A percentile compares a stretch with the other conserved stretches of the same genome.
Conservation (phyloP, 2,329 filamentous ascomycete species). For the Aspergillus floridensis region DNA sequence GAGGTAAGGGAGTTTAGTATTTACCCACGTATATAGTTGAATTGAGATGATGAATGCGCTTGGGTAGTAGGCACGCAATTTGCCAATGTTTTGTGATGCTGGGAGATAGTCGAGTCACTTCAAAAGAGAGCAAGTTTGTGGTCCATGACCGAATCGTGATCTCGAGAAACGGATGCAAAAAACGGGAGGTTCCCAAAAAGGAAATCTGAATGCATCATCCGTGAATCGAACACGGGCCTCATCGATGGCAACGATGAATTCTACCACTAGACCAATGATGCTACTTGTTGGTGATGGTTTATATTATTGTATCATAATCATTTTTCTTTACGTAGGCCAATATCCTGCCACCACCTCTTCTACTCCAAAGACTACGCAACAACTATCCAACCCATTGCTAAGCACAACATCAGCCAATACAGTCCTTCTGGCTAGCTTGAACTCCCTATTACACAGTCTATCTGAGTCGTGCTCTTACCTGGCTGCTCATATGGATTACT, state of each 20-base stretch:
- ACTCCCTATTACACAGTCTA: no score
- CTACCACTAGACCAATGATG: conserved; percentile 47
- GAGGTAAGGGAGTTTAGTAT: not conserved
- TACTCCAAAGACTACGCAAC: no score
- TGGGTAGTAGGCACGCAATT: not conserved
- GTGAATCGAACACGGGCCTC: conserved; percentile 48
- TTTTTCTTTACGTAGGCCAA: no score
- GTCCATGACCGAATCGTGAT: no score
- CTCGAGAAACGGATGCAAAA: not conserved
- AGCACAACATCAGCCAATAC: no score
- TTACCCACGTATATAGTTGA: not conserved
- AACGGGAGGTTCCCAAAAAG: not conserved
- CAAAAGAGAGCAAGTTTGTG: no score
- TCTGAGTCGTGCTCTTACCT: no score
- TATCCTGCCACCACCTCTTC: no score
- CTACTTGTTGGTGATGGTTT: conserved; percentile 19
- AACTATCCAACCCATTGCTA: no score
- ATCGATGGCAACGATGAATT: conserved; percentile 47
- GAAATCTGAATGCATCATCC: conserved; percentile 34
- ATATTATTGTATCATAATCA: no score
- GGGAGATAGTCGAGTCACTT: not conserved
- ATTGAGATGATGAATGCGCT: not conserved
- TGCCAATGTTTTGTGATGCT: not conserved
- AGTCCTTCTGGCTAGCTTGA: no score
- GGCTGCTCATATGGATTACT: no score